phyloP scores from a whole-genome alignment of 441 rosid species.

The Adansonia grandidieri region DNA sequence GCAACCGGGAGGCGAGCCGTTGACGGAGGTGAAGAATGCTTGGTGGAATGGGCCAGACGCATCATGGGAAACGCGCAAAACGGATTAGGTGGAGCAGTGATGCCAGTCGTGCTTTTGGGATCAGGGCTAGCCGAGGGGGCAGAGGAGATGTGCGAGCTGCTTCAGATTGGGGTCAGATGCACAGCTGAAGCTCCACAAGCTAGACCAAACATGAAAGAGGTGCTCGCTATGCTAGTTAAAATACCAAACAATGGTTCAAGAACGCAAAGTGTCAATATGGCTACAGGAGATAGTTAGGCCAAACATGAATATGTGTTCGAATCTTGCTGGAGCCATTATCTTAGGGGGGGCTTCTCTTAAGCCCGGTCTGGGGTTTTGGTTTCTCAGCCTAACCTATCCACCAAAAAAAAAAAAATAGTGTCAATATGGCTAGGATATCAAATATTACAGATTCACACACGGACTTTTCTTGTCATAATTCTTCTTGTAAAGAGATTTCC shows the following conservation, averaged over 20 bases:
- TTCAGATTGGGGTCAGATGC: slow-evolving; percentile 71
- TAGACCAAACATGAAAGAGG: slow-evolving; percentile 94
- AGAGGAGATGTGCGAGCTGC: slow-evolving; percentile 65
- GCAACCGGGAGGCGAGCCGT: slow-evolving; percentile 86
- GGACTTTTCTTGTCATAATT: slow-evolving; percentile 44
- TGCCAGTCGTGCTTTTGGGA: slow-evolving; percentile 59
- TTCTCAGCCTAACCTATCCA: too few species aligned
- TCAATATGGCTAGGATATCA: slow-evolving; percentile 27
- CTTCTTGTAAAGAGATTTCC: slow-evolving; percentile 43
- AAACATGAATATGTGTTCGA: neutral
- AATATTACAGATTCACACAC: neutral
- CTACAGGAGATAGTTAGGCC: neutral
- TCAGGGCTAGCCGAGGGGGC: slow-evolving; percentile 68
- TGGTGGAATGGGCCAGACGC: slow-evolving; percentile 82
- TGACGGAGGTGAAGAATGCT: slow-evolving; percentile 90
- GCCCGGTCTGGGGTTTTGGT: too few species aligned
- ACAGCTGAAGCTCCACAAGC: slow-evolving; percentile 75
- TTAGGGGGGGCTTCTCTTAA: too few species aligned
- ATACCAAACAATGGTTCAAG: slow-evolving; percentile 32
- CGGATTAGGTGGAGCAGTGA: slow-evolving; percentile 33
- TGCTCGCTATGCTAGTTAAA: slow-evolving; percentile 57
- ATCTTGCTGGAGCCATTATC: too few species aligned
- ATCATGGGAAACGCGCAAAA: slow-evolving; percentile 49
- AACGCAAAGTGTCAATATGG: too few species aligned
- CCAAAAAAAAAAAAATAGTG: slow-evolving; percentile 19